A percentile compares a stretch with the other conserved stretches of the same genome.
Evolutionary conservation across 192 early-diverging fungal genomes (phyloP).

Genomic region (Coemansia asiatica): DNA sequence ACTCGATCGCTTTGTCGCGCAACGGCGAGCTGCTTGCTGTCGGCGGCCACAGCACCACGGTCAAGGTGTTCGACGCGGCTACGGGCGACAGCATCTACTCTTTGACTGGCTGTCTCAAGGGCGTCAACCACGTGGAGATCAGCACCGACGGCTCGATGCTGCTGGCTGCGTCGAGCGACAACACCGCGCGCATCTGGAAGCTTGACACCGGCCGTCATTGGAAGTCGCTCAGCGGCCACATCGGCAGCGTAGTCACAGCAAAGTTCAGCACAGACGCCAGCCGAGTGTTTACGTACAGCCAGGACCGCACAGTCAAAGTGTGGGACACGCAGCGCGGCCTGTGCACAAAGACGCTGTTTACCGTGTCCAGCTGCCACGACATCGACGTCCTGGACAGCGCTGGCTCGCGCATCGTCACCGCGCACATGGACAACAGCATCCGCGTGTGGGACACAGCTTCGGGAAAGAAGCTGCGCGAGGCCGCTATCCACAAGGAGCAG

Average conservation of each 20-base stretch:
- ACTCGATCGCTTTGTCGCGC: conserved; percentile 71
- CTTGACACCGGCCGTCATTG: conserved; percentile 72
- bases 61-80: conserved; percentile 75
- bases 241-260: conserved; percentile 88
- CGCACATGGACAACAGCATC: conserved; percentile 92
- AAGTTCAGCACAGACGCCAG: conserved; percentile 78
- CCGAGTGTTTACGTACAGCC: conserved; percentile 88
- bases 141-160: conserved; percentile 45
- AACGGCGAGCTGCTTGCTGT: conserved; percentile 73
- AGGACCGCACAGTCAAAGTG: conserved; percentile 93
- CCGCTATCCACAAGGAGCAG: conserved; percentile 85
- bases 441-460: conserved; percentile 87
- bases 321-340: conserved; percentile 92
- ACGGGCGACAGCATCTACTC: conserved; percentile 64
- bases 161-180: conserved; percentile 84
- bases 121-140: conserved; percentile 74
- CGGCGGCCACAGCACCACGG: conserved; percentile 77
- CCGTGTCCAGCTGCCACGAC: conserved; percentile 94
- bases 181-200: conserved; percentile 86
- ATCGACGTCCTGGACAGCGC: conserved; percentile 74
- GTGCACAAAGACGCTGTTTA: conserved; percentile 89
- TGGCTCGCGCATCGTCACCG: conserved; percentile 80
- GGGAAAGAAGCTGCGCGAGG: conserved; percentile 78
- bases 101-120: conserved; percentile 80
- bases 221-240: conserved; percentile 94